phyloP scores from a whole-genome alignment of 129 eudicot genomes.

The Saposhnikovia divaricata region DNA sequence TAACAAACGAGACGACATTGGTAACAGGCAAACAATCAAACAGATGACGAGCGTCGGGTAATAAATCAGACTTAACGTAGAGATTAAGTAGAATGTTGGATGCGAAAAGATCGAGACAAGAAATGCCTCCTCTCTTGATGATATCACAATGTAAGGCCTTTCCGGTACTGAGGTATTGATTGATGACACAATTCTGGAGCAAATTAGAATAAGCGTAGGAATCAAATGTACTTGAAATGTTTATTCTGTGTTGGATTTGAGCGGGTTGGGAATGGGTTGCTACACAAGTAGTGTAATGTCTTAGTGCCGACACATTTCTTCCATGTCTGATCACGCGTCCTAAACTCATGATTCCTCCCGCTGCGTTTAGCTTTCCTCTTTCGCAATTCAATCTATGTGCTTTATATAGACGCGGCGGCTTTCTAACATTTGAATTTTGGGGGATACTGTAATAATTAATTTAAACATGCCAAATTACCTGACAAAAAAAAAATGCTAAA shows the following conservation, averaged over 20 bases:
- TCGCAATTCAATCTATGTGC: too few relatives aligned
- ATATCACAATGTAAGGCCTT: neutral
- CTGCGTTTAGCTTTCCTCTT: neutral
- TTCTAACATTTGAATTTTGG: too few relatives aligned
- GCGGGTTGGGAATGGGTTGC: neutral
- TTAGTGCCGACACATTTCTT: neutral
- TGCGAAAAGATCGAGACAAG: neutral
- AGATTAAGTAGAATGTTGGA: conserved; percentile 5
- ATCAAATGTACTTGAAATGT: neutral
- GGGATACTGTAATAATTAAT: too few relatives aligned
- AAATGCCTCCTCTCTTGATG: neutral
- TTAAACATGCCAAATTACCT: too few relatives aligned
- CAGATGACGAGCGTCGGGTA: neutral
- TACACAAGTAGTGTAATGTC: neutral
- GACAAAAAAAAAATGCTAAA: too few relatives aligned
- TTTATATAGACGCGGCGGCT: too few relatives aligned
- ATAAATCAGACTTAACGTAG: neutral
- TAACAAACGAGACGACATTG: conserved; percentile 6
- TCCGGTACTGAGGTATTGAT: neutral
- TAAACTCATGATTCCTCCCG: neutral
- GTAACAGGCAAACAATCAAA: neutral
- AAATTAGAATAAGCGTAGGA: neutral
- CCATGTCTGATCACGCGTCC: neutral
- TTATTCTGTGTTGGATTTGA: neutral
- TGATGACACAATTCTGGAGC: conserved; percentile 1